Conservation (phyloP, 108 stramenopile species). For the Fragilaria radians region DNA sequence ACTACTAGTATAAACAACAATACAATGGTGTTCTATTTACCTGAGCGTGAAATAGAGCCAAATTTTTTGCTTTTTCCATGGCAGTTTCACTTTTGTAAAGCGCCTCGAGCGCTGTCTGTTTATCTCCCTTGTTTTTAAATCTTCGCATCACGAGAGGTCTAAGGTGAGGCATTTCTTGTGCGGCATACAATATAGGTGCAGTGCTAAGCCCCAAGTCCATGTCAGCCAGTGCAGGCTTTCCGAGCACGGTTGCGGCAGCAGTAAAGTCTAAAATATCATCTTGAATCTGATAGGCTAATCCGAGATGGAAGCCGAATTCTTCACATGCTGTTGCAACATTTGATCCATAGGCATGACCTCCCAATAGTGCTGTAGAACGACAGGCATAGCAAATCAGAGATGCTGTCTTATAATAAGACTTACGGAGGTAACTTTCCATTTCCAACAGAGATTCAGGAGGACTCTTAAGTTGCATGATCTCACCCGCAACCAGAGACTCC, state of each 20-base stretch:
- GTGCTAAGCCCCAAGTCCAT: slow-evolving; percentile 92
- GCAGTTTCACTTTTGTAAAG: slow-evolving; percentile 76
- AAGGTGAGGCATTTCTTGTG: slow-evolving; percentile 75
- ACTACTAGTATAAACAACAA: too few relatives aligned
- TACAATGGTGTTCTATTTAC: slow-evolving; percentile 19
- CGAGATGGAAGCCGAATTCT: slow-evolving; percentile 96
- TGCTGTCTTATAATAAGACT: slow-evolving; percentile 98
- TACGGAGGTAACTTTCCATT: slow-evolving; percentile 87
- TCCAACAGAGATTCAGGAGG: slow-evolving; percentile 78
- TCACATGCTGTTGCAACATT: slow-evolving; percentile 87
- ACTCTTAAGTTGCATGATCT: slow-evolving; percentile 95
- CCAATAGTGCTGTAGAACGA: slow-evolving; percentile 84
- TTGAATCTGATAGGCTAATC: slow-evolving; percentile 94
- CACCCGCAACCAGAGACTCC: slow-evolving; percentile 91
- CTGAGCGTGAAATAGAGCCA: slow-evolving; percentile 91
- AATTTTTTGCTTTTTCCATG: slow-evolving; percentile 79
- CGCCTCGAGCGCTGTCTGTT: slow-evolving; percentile 74
- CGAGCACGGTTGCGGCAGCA: slow-evolving; percentile 79
- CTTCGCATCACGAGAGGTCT: slow-evolving; percentile 83
- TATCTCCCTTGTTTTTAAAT: slow-evolving; percentile 92
- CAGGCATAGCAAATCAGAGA: slow-evolving; percentile 92
- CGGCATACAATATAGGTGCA: slow-evolving; percentile 94
- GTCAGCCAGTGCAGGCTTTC: slow-evolving; percentile 77
- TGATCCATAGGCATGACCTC: slow-evolving; percentile 82
- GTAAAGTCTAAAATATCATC: slow-evolving; percentile 96